Base-by-base conservation (phyloP, 495 filamentous ascomycete genomes). In the Peziza echinospora region DNA sequence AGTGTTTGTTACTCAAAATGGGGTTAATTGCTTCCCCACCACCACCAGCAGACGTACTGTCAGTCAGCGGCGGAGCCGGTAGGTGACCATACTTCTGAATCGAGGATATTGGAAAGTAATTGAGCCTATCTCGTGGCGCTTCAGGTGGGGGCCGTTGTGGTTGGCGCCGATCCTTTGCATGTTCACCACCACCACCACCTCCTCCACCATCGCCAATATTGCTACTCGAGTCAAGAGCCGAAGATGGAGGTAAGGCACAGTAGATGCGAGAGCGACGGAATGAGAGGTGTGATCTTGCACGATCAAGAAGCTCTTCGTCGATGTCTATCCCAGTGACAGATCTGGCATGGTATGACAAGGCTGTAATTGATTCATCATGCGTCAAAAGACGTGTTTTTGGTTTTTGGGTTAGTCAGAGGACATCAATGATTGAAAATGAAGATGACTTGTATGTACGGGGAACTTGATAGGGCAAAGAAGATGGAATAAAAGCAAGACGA, bases 31-130 rank as follows among this genome's bases (percentile, higher is more conserved):
- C n/a, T n/a, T n/a, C n/a, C n/a, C n/a, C n/a, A n/a, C n/a, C n/a
- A n/a, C n/a, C n/a, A n/a, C n/a, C n/a, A n/a, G n/a, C n/a, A n/a
- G n/a, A n/a, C n/a, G 24, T 34, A 47, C 44, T 37, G 30, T 37
- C 13, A 37, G 30, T 17, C 19, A n/a, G n/a, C n/a, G n/a, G n/a
- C 7, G 49, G 48, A 26, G 49, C 44, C n/a, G 49, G 47, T 17
- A 62, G 47, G 30, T 57, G 53, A 1, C 62, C 62, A 43, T 62
- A 45, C 16, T 55, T 47, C 10, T 58, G 41, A 23, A 65, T 44
- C 3, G 61, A 61, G n/a, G 62, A 63, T 7, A 63, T 55, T 21
- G 64, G 64, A 46, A 59, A 66, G 53, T 65, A 66, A 22, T 51
- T 48, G 13, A 10, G 41, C 49, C 46, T 45, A 34, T 25, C 47